These are phyloP conservation scores for Phaffia australis DNA, from an alignment of 768 basidiomycete species.

Conservation along the genomic window DNA sequence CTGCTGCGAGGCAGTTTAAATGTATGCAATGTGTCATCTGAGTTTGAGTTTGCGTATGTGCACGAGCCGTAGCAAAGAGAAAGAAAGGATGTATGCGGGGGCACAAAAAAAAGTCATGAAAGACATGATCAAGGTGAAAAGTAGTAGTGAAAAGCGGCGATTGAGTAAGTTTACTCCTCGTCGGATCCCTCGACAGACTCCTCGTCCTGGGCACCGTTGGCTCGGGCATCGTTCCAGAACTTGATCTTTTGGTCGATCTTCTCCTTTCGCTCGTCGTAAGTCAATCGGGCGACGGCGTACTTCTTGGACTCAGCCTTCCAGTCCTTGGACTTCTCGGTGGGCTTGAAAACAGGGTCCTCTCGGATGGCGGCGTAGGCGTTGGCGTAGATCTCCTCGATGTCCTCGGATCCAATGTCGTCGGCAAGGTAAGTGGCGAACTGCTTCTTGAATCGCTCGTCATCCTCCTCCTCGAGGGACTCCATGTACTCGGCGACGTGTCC, in stretches of 20 bases:
- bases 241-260: conserved; percentile 80
- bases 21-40: too few species aligned
- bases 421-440: conserved; percentile 92
- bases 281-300: conserved; percentile 58
- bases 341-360: conserved; percentile 81
- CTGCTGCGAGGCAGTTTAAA: too few species aligned
- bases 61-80: too few species aligned
- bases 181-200: conserved; percentile 45
- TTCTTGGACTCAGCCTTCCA: conserved; percentile 81
- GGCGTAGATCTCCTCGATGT: conserved; percentile 90
- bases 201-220: conserved; percentile 37
- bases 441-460: conserved; percentile 95
- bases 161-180: conserved; percentile 41
- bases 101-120: too few species aligned
- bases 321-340: conserved; percentile 75
- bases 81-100: too few species aligned
- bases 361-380: conserved; percentile 92
- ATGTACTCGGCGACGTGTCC: conserved; percentile 99
- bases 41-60: too few species aligned
- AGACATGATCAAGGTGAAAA: too few species aligned
- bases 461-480: conserved; percentile 98
- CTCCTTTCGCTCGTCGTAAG: conserved; percentile 61
- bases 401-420: conserved; percentile 87
- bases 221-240: conserved; percentile 63
- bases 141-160: not conserved